Conservation (phyloP, 2,329 filamentous ascomycete genomes). For the Penicillium verrucosum region DNA sequence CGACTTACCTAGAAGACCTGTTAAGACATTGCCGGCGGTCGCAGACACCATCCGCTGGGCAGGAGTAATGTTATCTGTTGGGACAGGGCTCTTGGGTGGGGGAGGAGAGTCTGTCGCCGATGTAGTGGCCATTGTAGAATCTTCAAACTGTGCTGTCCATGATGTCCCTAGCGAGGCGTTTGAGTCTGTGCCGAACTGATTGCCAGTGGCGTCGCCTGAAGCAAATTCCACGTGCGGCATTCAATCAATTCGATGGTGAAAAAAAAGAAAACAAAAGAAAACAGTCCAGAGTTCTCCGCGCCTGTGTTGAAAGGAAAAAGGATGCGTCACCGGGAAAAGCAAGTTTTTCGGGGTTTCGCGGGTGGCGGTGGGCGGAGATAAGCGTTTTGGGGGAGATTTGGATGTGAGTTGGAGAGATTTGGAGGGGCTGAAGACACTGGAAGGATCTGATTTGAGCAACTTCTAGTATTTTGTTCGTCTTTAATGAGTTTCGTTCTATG, state of each 20-base stretch:
- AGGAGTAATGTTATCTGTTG: constrained; percentile 63
- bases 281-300: not conserved
- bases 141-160: constrained; percentile 34
- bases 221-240: constrained; percentile 17
- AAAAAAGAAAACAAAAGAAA: too few relatives aligned
- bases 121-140: constrained; percentile 33
- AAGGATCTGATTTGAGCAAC: constrained; percentile 1
- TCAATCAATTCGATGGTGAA: constrained; percentile 5
- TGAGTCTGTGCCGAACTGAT: constrained; percentile 12
- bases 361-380: constrained; percentile 27
- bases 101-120: constrained; percentile 25
- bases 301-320: not conserved
- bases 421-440: not conserved
- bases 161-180: constrained; percentile 22
- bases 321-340: constrained; percentile 18
- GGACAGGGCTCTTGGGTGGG: constrained; percentile 16
- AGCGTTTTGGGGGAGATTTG: constrained; percentile 7
- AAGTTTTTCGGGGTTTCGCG: constrained; percentile 29
- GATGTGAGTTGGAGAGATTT: not conserved
- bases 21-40: constrained; percentile 83
- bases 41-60: constrained; percentile 93
- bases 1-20: constrained; percentile 75
- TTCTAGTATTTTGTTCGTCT: not conserved
- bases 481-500: constrained; percentile 7
- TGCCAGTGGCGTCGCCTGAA: constrained; percentile 5